Evolutionary conservation across 2,329 filamentous ascomycete species (phyloP).

Genomic region (Xylariaceae sp.): DNA sequence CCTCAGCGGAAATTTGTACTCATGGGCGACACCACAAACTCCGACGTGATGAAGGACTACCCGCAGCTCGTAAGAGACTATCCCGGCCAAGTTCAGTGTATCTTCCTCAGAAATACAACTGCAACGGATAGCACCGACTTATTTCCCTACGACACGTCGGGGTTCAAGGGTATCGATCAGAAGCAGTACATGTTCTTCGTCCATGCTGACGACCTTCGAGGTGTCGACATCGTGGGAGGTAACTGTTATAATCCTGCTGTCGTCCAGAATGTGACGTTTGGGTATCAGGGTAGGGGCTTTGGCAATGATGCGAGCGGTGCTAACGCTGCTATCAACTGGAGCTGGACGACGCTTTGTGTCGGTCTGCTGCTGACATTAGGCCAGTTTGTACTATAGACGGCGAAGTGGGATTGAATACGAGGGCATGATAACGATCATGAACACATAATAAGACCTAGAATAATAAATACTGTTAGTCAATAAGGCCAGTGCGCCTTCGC

Average conservation of each 20-base stretch:
- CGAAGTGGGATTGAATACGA: background rate
- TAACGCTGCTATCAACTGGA: conserved; percentile 11
- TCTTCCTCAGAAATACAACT: conserved; percentile 76
- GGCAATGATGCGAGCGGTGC: conserved; percentile 46
- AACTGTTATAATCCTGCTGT: conserved; percentile 71
- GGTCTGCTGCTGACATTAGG: conserved; percentile 14
- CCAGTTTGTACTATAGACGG: background rate
- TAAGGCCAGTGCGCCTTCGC: no score
- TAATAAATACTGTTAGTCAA: no score
- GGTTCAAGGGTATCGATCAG: conserved; percentile 72
- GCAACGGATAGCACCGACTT: conserved; percentile 70
- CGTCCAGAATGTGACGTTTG: conserved; percentile 74
- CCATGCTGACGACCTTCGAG: conserved; percentile 70
- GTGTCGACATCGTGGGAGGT: conserved; percentile 71
- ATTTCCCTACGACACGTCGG: conserved; percentile 78
- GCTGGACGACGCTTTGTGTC: conserved; percentile 23
- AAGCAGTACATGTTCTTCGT: conserved; percentile 81
- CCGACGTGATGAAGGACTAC: conserved; percentile 74
- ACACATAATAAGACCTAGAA: no score
- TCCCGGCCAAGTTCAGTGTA: conserved; percentile 77
- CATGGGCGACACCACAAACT: conserved; percentile 78
- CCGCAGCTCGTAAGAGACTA: conserved; percentile 68
- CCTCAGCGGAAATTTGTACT: conserved; percentile 78
- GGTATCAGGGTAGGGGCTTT: conserved; percentile 63
- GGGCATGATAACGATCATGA: no score